Evolutionary conservation across 1,139 yeast genomes (phyloP).

Genomic region (Magnusiomyces clavatus): DNA sequence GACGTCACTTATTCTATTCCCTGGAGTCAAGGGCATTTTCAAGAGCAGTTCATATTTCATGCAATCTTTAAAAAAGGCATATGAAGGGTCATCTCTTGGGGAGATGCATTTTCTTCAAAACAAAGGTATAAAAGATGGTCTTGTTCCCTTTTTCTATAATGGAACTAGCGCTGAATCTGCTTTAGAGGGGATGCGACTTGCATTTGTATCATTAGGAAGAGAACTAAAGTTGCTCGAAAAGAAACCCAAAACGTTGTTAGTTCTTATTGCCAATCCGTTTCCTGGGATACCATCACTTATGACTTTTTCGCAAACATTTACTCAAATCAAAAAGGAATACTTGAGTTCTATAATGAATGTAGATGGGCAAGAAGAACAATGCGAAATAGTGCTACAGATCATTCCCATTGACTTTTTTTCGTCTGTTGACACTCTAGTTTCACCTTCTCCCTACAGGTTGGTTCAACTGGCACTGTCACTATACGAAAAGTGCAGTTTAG

Average conservation of each 20-base stretch:
- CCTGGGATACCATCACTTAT: slow-evolving; percentile 10
- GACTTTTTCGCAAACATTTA: slow-evolving; percentile 11
- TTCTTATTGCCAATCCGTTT: slow-evolving; percentile 12
- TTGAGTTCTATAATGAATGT: not conserved
- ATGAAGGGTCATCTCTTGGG: slow-evolving; percentile 34
- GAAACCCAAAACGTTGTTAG: slow-evolving; percentile 3
- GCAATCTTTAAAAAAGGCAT: slow-evolving; percentile 26
- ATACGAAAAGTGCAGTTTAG: slow-evolving; percentile 44
- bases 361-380: not conserved
- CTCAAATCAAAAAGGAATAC: slow-evolving; percentile 3
- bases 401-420: slow-evolving; percentile 50
- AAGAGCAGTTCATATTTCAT: slow-evolving; percentile 24
- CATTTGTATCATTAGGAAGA: slow-evolving; percentile 1
- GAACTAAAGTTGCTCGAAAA: not conserved
- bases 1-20: slow-evolving; percentile 25
- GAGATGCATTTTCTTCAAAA: slow-evolving; percentile 23
- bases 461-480: slow-evolving; percentile 50
- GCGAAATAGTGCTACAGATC: slow-evolving; percentile 23
- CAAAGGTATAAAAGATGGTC: slow-evolving; percentile 20
- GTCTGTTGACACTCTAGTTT: slow-evolving; percentile 38
- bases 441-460: slow-evolving; percentile 43
- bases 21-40: slow-evolving; percentile 25
- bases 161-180: slow-evolving; percentile 1
- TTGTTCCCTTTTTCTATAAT: slow-evolving; percentile 13
- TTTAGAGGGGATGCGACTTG: slow-evolving; percentile 1